Percentiles rank a stretch among this genome's conserved stretches.
phyloP scores from a whole-genome alignment of 495 filamentous ascomycete genomes.

The Neurospora sp. region DNA sequence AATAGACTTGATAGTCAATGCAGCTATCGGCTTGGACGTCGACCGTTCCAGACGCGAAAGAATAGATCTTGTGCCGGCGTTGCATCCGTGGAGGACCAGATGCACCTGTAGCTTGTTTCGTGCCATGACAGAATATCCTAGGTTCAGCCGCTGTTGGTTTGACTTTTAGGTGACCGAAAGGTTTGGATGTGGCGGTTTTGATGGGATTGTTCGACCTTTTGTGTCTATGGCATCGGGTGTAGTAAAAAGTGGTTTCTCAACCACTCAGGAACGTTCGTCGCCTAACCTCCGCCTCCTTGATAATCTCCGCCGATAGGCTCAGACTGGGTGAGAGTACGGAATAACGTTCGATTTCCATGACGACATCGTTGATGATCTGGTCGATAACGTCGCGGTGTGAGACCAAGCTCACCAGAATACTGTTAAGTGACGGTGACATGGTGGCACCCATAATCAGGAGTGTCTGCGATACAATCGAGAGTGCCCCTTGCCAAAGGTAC shows the following conservation, averaged over 20 bases:
- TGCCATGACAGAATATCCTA: not conserved
- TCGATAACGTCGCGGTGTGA: slow-evolving; percentile 51
- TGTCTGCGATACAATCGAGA: slow-evolving; percentile 73
- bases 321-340: slow-evolving; percentile 67
- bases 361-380: slow-evolving; percentile 63
- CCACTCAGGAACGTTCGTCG: slow-evolving; percentile 44
- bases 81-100: not conserved
- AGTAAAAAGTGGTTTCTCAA: slow-evolving; percentile 14
- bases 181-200: not conserved
- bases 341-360: slow-evolving; percentile 62
- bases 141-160: not conserved
- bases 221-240: not conserved
- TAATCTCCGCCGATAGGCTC: slow-evolving; percentile 61
- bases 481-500: slow-evolving; percentile 78
- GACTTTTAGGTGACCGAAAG: not conserved
- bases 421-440: slow-evolving; percentile 64
- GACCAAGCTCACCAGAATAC: slow-evolving; percentile 51
- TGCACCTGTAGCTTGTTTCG: not conserved
- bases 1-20: not conserved
- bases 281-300: slow-evolving; percentile 66
- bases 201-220: not conserved
- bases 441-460: slow-evolving; percentile 75
- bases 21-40: not conserved
- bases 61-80: not conserved
- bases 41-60: not conserved